Evolutionary conservation across 352 stramenopile species (phyloP).

Genomic region (Phytophthora palmivora): DNA sequence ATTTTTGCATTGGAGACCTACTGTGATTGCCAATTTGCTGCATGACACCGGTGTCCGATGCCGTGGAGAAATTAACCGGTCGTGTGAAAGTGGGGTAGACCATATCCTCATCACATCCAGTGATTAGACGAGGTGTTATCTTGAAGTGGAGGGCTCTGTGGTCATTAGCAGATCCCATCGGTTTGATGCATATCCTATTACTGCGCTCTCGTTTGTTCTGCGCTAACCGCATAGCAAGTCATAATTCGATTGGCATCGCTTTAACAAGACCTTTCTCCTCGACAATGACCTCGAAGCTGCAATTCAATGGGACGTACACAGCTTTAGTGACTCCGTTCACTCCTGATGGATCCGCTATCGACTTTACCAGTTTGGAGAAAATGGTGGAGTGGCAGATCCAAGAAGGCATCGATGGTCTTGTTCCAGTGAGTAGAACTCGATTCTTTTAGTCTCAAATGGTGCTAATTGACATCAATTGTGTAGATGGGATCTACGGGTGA

Average conservation of each 20-base stretch:
- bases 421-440: conserved; percentile 52
- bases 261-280: conserved; percentile 22
- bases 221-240: background rate
- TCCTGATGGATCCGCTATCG: conserved; percentile 83
- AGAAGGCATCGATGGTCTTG: conserved; percentile 94
- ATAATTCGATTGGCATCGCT: conserved; percentile 10
- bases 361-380: conserved; percentile 89
- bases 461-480: background rate
- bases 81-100: background rate
- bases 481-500: conserved; percentile 96
- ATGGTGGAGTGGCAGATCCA: conserved; percentile 92
- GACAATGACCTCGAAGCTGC: conserved; percentile 38
- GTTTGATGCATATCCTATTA: conserved; percentile 4
- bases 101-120: conserved; percentile 10
- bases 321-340: conserved; percentile 97
- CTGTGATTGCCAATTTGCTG: conserved; percentile 28
- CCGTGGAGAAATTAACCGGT: conserved; percentile 35
- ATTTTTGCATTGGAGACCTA: conserved; percentile 34
- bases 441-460: background rate
- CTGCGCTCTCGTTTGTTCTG: conserved; percentile 1
- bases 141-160: conserved; percentile 13
- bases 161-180: background rate
- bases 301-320: conserved; percentile 81
- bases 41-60: too few relatives aligned
- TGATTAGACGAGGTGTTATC: conserved; percentile 23